Evolutionary conservation across 768 basidiomycete genomes (phyloP), one percentile per base, ranked within the genome.

Genomic region (Hemileccinum rubropunctum): DNA sequence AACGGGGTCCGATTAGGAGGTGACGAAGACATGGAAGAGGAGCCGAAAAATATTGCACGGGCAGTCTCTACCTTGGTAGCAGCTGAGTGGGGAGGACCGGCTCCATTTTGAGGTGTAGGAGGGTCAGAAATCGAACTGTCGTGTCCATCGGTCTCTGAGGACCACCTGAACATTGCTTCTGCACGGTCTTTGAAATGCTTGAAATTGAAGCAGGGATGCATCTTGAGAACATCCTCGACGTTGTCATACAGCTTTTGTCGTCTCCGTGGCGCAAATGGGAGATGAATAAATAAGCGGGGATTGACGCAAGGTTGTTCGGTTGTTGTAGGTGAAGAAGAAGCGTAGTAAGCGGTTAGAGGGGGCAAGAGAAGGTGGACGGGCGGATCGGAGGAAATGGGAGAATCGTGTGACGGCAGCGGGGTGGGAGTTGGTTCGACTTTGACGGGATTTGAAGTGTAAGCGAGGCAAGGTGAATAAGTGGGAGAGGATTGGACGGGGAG

Each of bases 131-230:
- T 38, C 6, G 52, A 41, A 17, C 20, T 38, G 51, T 59, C 53
- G 27, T 54, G 48, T 3, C 44, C 49, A 6, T 71, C 69, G 47
- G 54, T 48, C 27, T 68, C 71, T 3, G 69, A 65, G 1, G 67
- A 67, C 73, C 70, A 76, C 32, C 57, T 59, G 59, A 78, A 74
- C 70, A 79, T 72, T 12, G 64, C 68, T 38, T 76, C 72, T 30
- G 74, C 61, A 17, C 77, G 76, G 38, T 69, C 61, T 45, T 69
- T 70, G 52, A 78, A 79, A 40, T 77, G 71, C 17, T 70, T 73
- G 36, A 76, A 69, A 58, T 78, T 78, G 62, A 80, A 73, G 38
- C 70, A 79, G 14, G 79, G 79, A 37, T 75, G 76, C 59, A 78
- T 73, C 51, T 66, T 69, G 65, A 78, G 69, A 1, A 71, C 69